phyloP scores from a whole-genome alignment of 495 filamentous ascomycete species.

The Astrothelium macrocarpum region DNA sequence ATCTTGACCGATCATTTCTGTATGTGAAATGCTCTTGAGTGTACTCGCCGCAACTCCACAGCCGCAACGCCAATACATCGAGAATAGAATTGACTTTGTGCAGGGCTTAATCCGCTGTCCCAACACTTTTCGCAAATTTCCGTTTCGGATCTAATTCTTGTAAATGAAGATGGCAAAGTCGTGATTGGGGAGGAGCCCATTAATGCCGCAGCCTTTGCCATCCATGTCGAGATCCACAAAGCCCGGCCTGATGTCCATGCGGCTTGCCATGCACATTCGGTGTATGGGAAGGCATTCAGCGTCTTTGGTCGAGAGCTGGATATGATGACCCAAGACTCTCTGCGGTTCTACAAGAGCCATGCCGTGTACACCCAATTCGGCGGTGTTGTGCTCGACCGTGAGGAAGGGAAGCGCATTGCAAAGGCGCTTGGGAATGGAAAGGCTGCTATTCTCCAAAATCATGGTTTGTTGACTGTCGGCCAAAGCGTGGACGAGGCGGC shows the following conservation, averaged over 20 bases:
- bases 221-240: slow-evolving; percentile 51
- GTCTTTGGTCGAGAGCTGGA: slow-evolving; percentile 46
- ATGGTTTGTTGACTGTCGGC: slow-evolving; percentile 56
- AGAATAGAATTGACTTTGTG: neutral
- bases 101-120: slow-evolving; percentile 44
- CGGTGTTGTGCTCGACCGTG: slow-evolving; percentile 49
- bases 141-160: slow-evolving; percentile 45
- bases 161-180: slow-evolving; percentile 43
- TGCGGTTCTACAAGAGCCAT: slow-evolving; percentile 50
- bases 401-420: slow-evolving; percentile 52
- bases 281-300: slow-evolving; percentile 44
- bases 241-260: slow-evolving; percentile 44
- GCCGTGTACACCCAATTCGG: slow-evolving; percentile 45
- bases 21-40: neutral
- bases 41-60: neutral
- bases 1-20: slow-evolving; percentile 43
- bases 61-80: neutral
- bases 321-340: slow-evolving; percentile 60
- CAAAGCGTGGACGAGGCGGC: slow-evolving; percentile 57
- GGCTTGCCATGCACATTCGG: slow-evolving; percentile 46
- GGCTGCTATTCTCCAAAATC: slow-evolving; percentile 59
- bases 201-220: slow-evolving; percentile 63
- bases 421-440: slow-evolving; percentile 51
- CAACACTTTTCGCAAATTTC: slow-evolving; percentile 48
- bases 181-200: slow-evolving; percentile 44